Evolutionary conservation across 2,329 filamentous ascomycete genomes (phyloP), one percentile per base, ranked within the genome.

Genomic region (Colletotrichum aenigma): DNA sequence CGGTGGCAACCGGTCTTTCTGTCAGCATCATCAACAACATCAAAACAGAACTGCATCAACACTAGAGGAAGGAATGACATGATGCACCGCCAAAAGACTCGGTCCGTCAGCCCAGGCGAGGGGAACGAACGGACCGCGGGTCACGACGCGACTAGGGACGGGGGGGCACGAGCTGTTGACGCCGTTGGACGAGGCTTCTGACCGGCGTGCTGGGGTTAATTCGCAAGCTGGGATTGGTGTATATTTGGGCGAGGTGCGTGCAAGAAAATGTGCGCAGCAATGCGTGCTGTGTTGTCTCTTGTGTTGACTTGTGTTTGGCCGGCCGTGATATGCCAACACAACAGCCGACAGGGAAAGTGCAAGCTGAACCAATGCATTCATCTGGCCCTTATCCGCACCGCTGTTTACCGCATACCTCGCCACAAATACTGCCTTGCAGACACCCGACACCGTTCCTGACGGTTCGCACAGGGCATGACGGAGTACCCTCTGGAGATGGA

Each of bases 261-360:
- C 68, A 70, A 70, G 68, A 75, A 72, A 66, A 72, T 43, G 72
- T 75, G 72, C 36, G 61, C 55, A 61, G 48, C 48, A 56, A 52
- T 16, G 58, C 30, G 28, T 70, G 56, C 61, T 70, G 58, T 69
- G 66, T 64, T 73, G 70, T 56, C 30, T 67, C 52, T 69, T 70
- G 56, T 69, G 58, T 70, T 73, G 55, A 62, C 21, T 67, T 61
- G 68, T 75, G 72, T 75, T 75, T 55, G 66, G 66, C 34, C 26
- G 24, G 64, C 21, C n/a, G 38, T 75, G 73, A 64, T 62, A 48
- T 75, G 73, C 73, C 73, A 75, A 34, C 73, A 62, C 69, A 75
- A 72, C 62, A 67, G 10, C 66, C 60, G 34, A 60, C 26, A 60
- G 21, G 56, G 56, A 13, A 38, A 56, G 56, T 52, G 55, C 69